phyloP scores from a whole-genome alignment of 2,329 filamentous ascomycete species.

The Zalaria sp. region DNA sequence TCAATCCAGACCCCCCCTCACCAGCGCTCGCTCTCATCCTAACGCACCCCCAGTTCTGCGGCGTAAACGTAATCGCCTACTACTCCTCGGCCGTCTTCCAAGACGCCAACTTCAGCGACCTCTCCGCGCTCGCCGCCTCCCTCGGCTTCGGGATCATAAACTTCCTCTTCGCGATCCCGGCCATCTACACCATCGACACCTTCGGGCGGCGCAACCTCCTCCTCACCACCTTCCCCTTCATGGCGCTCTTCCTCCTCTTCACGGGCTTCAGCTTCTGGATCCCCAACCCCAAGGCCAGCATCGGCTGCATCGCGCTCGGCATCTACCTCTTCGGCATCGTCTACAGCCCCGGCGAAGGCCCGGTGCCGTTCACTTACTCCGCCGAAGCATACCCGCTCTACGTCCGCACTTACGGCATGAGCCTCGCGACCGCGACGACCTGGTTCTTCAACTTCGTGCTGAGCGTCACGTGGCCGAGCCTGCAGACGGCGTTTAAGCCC shows the following conservation, averaged over 20 bases:
- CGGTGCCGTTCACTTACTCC: constrained; percentile 26
- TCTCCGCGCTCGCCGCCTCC: constrained; percentile 24
- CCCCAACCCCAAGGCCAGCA: no score
- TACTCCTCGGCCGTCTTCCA: constrained; percentile 23
- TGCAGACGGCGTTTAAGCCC: constrained; percentile 30
- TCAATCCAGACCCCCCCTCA: background rate
- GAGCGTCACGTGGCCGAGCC: constrained; percentile 28
- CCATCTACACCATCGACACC: constrained; percentile 31
- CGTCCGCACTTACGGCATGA: constrained; percentile 25
- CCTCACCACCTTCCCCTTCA: constrained; percentile 31
- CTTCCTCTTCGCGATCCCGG: constrained; percentile 31
- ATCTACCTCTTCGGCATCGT: constrained; percentile 39
- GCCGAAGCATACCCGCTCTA: constrained; percentile 33
- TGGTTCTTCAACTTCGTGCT: constrained; percentile 26
- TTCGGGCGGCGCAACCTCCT: constrained; percentile 29
- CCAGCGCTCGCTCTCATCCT: background rate
- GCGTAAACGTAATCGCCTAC: constrained; percentile 11
- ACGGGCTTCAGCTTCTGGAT: constrained; percentile 20
- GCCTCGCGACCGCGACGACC: constrained; percentile 36
- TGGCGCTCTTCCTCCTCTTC: constrained; percentile 36
- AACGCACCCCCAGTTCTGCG: constrained; percentile 6
- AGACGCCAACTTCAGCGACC: constrained; percentile 20
- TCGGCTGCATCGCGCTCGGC: constrained; percentile 6
- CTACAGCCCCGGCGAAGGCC: constrained; percentile 31
- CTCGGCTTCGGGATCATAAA: constrained; percentile 32